These are phyloP conservation scores for Singerocomus rubriflavus DNA, from an alignment of 1,284 basidiomycete species.

Conservation along the genomic window DNA sequence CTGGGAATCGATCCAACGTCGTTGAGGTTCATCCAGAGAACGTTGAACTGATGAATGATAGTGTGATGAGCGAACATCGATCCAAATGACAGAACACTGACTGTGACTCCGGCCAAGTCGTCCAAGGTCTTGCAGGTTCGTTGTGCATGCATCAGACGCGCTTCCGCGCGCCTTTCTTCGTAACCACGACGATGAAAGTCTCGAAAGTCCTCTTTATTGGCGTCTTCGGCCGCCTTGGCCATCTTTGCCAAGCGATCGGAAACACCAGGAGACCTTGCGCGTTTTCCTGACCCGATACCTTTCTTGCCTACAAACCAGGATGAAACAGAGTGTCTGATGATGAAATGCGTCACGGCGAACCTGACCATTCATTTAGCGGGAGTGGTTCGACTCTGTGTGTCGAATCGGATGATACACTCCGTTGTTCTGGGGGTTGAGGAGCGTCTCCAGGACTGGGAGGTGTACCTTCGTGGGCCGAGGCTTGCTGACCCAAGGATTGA, in stretches of 20 bases:
- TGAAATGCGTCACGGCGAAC: conserved; percentile 39
- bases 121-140: conserved; percentile 70
- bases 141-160: conserved; percentile 62
- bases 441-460: not conserved
- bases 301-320: conserved; percentile 53
- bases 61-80: conserved; percentile 2
- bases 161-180: conserved; percentile 69
- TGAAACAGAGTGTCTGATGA: conserved; percentile 6
- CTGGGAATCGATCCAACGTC: conserved; percentile 62
- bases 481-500: conserved; percentile 59
- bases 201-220: conserved; percentile 56
- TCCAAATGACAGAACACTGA: conserved; percentile 32
- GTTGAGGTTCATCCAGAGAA: conserved; percentile 69
- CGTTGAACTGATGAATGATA: conserved; percentile 59
- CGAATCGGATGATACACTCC: conserved; percentile 9
- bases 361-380: conserved; percentile 72
- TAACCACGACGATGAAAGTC: conserved; percentile 68
- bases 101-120: conserved; percentile 63
- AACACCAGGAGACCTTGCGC: conserved; percentile 61
- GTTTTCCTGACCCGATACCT: conserved; percentile 72
- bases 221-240: conserved; percentile 64
- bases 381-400: conserved; percentile 60
- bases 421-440: conserved; percentile 4
- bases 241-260: conserved; percentile 69
- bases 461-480: conserved; percentile 7